A percentile compares a stretch with the other conserved stretches of the same genome.
Evolutionary conservation across 108 stramenopile species (phyloP).

Genomic region (Cyclotella kingstonii): DNA sequence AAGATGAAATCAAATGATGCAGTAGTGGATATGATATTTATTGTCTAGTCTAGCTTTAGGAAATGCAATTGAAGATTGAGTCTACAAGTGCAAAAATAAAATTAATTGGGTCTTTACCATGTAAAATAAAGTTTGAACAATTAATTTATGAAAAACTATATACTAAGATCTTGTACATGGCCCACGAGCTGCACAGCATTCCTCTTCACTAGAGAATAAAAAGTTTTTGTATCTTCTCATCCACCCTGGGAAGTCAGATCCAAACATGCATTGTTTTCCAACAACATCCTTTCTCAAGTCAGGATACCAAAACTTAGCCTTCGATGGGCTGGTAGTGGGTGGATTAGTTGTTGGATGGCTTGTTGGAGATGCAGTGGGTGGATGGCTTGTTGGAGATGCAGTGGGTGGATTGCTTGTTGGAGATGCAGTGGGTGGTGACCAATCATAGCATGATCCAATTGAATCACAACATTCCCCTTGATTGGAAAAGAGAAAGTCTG

Average conservation of each 20-base stretch:
- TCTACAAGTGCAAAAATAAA: background rate
- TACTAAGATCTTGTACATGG: no score
- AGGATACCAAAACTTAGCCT: background rate
- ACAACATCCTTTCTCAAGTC: background rate
- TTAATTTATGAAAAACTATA: no score
- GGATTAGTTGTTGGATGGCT: background rate
- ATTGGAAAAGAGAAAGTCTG: background rate
- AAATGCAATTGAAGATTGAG: background rate
- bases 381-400: background rate
- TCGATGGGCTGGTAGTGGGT: background rate
- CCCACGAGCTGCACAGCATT: background rate
- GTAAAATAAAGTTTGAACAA: background rate
- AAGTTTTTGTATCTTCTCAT: background rate
- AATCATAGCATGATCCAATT: background rate
- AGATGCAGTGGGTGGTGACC: background rate
- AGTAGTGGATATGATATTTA: no score
- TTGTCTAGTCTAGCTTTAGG: no score
- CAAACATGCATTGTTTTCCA: background rate
- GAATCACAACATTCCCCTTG: background rate
- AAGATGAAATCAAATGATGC: no score
- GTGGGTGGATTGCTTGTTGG: background rate
- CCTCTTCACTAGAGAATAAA: slow-evolving; percentile 2
- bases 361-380: background rate
- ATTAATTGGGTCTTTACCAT: background rate
- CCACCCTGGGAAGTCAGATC: background rate